Evolutionary conservation across 1,139 yeast species (phyloP).

Genomic region (Debaryomyces fabryi): DNA sequence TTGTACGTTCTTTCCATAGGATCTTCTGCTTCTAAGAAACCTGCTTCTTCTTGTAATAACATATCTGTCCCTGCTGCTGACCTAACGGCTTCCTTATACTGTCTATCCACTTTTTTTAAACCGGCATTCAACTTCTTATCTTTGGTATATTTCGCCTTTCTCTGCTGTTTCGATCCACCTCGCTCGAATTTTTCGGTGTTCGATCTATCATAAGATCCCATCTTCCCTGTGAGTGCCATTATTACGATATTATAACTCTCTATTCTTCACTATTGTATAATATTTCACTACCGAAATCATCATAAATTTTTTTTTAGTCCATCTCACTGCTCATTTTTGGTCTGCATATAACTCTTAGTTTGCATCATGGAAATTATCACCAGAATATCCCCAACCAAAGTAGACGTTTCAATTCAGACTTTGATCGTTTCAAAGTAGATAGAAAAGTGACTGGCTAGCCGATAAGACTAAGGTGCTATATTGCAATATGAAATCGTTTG

Average conservation of each 20-base stretch:
- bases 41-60: slow-evolving; percentile 79
- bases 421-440: background rate
- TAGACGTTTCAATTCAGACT: background rate
- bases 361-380: slow-evolving; percentile 2
- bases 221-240: slow-evolving; percentile 20
- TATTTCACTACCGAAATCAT: background rate
- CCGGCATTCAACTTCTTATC: slow-evolving; percentile 68
- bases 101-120: slow-evolving; percentile 66
- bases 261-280: background rate
- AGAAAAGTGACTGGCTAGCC: background rate
- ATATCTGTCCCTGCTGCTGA: slow-evolving; percentile 88
- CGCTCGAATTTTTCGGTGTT: slow-evolving; percentile 23
- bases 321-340: slow-evolving; percentile 1
- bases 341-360: background rate
- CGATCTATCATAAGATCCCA: slow-evolving; percentile 25
- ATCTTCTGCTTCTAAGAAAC: slow-evolving; percentile 87
- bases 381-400: background rate
- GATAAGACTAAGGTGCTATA: background rate
- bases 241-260: background rate
- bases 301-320: slow-evolving; percentile 9
- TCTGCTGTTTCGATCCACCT: slow-evolving; percentile 17
- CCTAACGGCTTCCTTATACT: slow-evolving; percentile 74
- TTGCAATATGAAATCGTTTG: slow-evolving; percentile 1
- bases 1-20: slow-evolving; percentile 86
- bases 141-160: slow-evolving; percentile 37